Evolutionary conservation across 768 basidiomycete species (phyloP), one percentile per base, ranked within the genome.

Genomic region (Asterophora lycoperdoides): DNA sequence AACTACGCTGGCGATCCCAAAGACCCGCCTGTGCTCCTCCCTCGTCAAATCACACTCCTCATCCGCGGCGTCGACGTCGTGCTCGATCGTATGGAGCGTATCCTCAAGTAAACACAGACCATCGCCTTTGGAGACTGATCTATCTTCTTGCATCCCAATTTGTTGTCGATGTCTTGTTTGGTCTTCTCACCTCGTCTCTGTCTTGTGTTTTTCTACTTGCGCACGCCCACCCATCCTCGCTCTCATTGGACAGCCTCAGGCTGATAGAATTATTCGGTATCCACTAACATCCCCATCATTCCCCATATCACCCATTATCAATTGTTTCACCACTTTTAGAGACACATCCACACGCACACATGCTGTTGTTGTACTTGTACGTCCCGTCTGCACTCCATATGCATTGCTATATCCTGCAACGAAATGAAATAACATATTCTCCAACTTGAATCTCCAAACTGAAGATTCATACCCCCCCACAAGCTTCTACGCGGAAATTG

Each of bases 11-110:
- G 14, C 9, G 37, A 48, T 14, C 33, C 51, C 8, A 43, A 44
- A 52, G 33, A 37, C 30, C 51, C 51, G 46, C 55, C 56, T 10
- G 51, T 60, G 3, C 63, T 86, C 6, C 68, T 89, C 26, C 86
- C 83, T 10, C 73, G 73, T 37, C 75, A 73, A 13, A 67, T 86
- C n/a, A 76, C 76, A 4, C 62, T 78, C 8, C 71, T 88, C 38
- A 79, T 88, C 48, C 74, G 75, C 39, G 79, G 78, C 3, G 72
- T 86, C 20, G 83, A 86, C 52, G 67, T 73, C 33, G 77, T 81
- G 5, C 68, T 89, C 32, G 81, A 83, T 58, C 77, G 73, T 56
- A 83, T 87, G 79, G 85, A 89, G 61, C 71, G 72, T 37, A 69
- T 78, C 38, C 56, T 79, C 46, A 71, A 71, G 53, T 70, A 62